A percentile compares a stretch with the other conserved stretches of the same genome.
Conservation (phyloP, 805 yeast genomes). For the Spathaspora passalidarum region DNA sequence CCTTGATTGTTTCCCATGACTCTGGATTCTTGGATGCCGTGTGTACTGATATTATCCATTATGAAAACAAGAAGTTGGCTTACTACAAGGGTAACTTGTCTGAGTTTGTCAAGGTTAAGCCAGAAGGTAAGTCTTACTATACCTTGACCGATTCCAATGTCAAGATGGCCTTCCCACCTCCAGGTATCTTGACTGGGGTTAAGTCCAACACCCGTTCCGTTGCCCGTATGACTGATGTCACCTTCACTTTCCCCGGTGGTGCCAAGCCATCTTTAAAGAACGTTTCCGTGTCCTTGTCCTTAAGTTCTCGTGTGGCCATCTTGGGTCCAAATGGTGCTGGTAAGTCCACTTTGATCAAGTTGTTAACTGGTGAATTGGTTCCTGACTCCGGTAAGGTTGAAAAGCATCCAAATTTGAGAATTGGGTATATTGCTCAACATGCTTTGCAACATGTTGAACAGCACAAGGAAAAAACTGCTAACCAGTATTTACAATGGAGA, state of each 20-base stretch:
- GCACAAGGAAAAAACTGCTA: slow-evolving; percentile 97
- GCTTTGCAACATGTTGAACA: slow-evolving; percentile 96
- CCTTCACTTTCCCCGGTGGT: slow-evolving; percentile 89
- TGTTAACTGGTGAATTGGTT: slow-evolving; percentile 86
- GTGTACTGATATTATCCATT: slow-evolving; percentile 95
- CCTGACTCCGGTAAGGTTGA: slow-evolving; percentile 89
- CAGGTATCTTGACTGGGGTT: slow-evolving; percentile 96
- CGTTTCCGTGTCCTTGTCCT: slow-evolving; percentile 86
- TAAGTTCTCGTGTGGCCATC: slow-evolving; percentile 96
- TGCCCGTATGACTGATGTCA: slow-evolving; percentile 80
- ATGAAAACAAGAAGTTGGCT: slow-evolving; percentile 90
- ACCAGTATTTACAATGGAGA: slow-evolving; percentile 98
- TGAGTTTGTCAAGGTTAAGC: slow-evolving; percentile 85
- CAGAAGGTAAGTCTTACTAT: slow-evolving; percentile 95
- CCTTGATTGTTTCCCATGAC: slow-evolving; percentile 95
- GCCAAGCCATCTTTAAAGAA: slow-evolving; percentile 72
- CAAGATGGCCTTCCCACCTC: slow-evolving; percentile 98
- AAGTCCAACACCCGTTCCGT: slow-evolving; percentile 93
- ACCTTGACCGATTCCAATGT: slow-evolving; percentile 90
- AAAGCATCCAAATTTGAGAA: slow-evolving; percentile 96
- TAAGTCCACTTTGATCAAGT: slow-evolving; percentile 90
- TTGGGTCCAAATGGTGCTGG: slow-evolving; percentile 99
- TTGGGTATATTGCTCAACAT: slow-evolving; percentile 98
- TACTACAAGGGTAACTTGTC: slow-evolving; percentile 96
- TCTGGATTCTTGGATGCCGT: slow-evolving; percentile 94